Percentiles rank a stretch among this genome's conserved stretches.
Conservation (phyloP, 352 stramenopile species). For the Phytopythium delawarense region DNA sequence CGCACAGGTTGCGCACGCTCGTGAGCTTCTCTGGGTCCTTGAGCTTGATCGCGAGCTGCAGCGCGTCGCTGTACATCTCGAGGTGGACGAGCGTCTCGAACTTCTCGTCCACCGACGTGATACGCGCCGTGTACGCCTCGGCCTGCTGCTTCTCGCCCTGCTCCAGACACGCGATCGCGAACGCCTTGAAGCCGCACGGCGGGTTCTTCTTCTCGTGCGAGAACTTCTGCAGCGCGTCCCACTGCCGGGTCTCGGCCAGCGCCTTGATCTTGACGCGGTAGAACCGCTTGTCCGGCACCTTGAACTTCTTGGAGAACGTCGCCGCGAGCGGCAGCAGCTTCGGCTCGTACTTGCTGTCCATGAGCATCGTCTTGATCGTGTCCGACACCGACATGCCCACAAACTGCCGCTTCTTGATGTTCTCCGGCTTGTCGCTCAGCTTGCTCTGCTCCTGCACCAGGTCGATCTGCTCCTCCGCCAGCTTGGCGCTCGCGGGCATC, state of each 20-base stretch:
- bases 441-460: conserved; percentile 84
- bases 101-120: conserved; percentile 81
- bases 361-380: conserved; percentile 79
- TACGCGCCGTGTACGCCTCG: conserved; percentile 78
- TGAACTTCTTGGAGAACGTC: conserved; percentile 84
- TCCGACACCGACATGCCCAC: conserved; percentile 83
- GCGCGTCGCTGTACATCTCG: conserved; percentile 77
- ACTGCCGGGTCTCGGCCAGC: conserved; percentile 80
- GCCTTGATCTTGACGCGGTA: conserved; percentile 91
- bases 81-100: conserved; percentile 86
- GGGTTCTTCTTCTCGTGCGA: conserved; percentile 85
- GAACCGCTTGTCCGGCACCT: conserved; percentile 88
- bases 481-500: conserved; percentile 54
- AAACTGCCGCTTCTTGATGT: conserved; percentile 76
- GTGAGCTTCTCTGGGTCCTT: conserved; percentile 87
- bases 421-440: conserved; percentile 75
- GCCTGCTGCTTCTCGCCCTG: conserved; percentile 77
- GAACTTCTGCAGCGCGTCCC: conserved; percentile 85
- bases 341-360: conserved; percentile 77
- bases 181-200: conserved; percentile 82
- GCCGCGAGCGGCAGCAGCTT: conserved; percentile 68
- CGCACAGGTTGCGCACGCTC: conserved; percentile 75
- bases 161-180: conserved; percentile 72
- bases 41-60: conserved; percentile 80
- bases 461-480: conserved; percentile 85